A percentile compares a stretch with the other conserved stretches of the same genome.
Conservation (phyloP, 2,329 filamentous ascomycete genomes). For the Atkinsonella texensis region DNA sequence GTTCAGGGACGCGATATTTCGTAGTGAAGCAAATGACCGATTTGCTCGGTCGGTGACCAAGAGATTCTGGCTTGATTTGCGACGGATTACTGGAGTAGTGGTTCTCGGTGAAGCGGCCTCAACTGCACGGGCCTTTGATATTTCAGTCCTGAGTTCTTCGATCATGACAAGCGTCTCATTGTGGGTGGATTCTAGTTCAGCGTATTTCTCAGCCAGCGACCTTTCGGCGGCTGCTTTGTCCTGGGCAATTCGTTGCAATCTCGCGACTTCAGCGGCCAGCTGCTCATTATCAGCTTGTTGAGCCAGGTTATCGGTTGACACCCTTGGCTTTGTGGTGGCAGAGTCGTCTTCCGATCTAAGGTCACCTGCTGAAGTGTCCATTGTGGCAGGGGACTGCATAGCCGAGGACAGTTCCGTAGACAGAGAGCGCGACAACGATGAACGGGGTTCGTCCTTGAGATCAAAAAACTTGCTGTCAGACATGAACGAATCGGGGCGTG, state of each 20-base stretch:
- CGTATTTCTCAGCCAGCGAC: conserved; percentile 65
- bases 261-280: conserved; percentile 54
- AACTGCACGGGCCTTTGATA: conserved; percentile 60
- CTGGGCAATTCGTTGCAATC: conserved; percentile 54
- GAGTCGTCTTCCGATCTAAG: conserved; percentile 26
- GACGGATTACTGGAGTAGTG: conserved; percentile 68
- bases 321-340: conserved; percentile 31
- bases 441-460: conserved; percentile 51
- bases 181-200: conserved; percentile 72
- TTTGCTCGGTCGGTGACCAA: conserved; percentile 83
- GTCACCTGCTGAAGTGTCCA: conserved; percentile 50
- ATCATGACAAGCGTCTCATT: conserved; percentile 73
- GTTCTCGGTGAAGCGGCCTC: conserved; percentile 50
- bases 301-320: conserved; percentile 26
- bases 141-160: conserved; percentile 79
- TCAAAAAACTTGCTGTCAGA: conserved; percentile 61
- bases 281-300: conserved; percentile 26
- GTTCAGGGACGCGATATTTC: conserved; percentile 77
- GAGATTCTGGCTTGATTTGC: conserved; percentile 85
- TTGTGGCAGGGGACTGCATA: conserved; percentile 59
- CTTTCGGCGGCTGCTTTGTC: conserved; percentile 69
- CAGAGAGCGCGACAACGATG: conserved; percentile 72
- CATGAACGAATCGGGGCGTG: conserved; percentile 72
- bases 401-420: conserved; percentile 88
- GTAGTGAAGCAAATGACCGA: conserved; percentile 77